Evolutionary conservation across 2,329 filamentous ascomycete species (phyloP).

Genomic region (Boeremia exigua): DNA sequence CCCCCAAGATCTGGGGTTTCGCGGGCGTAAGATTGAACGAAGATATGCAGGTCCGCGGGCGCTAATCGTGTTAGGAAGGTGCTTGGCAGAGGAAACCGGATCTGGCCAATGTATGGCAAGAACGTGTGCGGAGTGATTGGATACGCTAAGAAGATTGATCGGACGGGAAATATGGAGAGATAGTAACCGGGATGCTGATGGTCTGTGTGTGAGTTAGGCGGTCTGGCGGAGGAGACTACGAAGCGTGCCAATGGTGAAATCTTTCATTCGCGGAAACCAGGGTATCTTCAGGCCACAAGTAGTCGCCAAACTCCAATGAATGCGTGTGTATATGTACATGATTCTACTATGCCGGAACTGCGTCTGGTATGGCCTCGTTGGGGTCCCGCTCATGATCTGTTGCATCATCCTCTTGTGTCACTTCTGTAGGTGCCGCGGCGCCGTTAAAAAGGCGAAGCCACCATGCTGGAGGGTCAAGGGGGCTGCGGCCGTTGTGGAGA

Average conservation of each 20-base stretch:
- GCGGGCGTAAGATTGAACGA: conserved; percentile 14
- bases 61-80: conserved; percentile 39
- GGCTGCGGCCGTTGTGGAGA: conserved; percentile 81
- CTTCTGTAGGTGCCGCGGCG: conserved; percentile 31
- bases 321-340: conserved; percentile 15
- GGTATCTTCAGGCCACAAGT: conserved; percentile 36
- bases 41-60: conserved; percentile 24
- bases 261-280: conserved; percentile 21
- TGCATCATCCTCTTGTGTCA: conserved; percentile 20
- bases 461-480: conserved; percentile 87
- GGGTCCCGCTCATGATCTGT: conserved; percentile 13
- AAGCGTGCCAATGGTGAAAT: neutral
- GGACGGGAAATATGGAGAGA: conserved; percentile 18
- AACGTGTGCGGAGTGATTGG: conserved; percentile 18
- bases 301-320: conserved; percentile 30
- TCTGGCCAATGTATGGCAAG: conserved; percentile 13
- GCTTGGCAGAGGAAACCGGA: conserved; percentile 3
- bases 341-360: conserved; percentile 21
- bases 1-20: conserved; percentile 18
- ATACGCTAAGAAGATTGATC: conserved; percentile 7
- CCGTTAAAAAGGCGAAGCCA: conserved; percentile 84
- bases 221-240: neutral
- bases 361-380: conserved; percentile 19
- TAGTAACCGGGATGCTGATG: conserved; percentile 8
- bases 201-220: neutral